Evolutionary conservation across 768 basidiomycete genomes (phyloP).

Genomic region (Gymnopilus junonius): DNA sequence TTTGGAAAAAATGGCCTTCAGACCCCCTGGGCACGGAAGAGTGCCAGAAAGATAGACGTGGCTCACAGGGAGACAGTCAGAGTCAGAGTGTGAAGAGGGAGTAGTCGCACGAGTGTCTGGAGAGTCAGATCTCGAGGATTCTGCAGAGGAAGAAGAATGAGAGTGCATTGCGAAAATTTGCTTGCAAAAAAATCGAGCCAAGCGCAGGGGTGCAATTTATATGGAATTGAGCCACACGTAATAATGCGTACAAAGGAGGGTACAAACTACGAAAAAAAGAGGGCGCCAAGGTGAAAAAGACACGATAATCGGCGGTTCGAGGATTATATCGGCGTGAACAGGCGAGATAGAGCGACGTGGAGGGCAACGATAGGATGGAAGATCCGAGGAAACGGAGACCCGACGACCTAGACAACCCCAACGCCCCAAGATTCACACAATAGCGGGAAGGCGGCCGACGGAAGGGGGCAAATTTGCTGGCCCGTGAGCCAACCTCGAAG

Average conservation of each 20-base stretch:
- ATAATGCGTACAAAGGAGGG: constrained; percentile 26
- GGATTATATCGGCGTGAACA: neutral
- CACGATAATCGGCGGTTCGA: neutral
- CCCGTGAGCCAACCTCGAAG: neutral
- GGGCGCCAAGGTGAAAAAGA: neutral
- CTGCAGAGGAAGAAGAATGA: constrained; percentile 32
- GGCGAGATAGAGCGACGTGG: constrained; percentile 5
- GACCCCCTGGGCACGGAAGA: constrained; percentile 20
- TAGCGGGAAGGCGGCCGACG: constrained; percentile 10
- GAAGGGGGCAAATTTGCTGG: neutral
- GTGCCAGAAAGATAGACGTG: constrained; percentile 29
- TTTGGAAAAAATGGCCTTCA: constrained; percentile 36
- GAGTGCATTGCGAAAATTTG: neutral
- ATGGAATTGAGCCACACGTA: constrained; percentile 17
- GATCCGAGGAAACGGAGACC: constrained; percentile 14
- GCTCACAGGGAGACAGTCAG: constrained; percentile 17
- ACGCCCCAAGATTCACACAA: constrained; percentile 21
- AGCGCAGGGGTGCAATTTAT: constrained; percentile 35
- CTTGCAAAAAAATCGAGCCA: constrained; percentile 4
- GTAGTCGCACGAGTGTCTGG: constrained; percentile 40
- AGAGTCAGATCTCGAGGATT: constrained; percentile 35
- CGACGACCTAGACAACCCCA: constrained; percentile 3
- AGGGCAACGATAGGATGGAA: constrained; percentile 12
- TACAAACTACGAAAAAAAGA: constrained; percentile 13
- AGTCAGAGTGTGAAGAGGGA: constrained; percentile 31